Evolutionary conservation across 2,329 filamentous ascomycete genomes (phyloP).

Genomic region (Pleomassaria siparia): DNA sequence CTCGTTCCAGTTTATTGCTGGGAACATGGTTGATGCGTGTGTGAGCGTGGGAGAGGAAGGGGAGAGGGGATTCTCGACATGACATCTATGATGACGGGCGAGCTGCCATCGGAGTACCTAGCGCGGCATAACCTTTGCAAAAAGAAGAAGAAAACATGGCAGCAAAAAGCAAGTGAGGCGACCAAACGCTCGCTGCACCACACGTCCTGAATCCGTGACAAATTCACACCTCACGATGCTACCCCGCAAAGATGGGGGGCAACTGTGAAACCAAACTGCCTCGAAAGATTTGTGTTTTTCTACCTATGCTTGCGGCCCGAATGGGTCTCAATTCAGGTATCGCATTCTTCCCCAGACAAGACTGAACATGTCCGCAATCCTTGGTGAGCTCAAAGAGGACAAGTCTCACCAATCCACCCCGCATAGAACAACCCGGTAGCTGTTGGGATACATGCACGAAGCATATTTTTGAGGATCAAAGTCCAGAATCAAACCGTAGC

Average conservation of each 20-base stretch:
- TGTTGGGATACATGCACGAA: conserved; percentile 12
- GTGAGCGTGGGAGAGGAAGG: too few species aligned
- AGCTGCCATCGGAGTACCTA: too few species aligned
- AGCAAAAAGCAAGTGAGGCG: too few species aligned
- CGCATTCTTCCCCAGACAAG: neutral
- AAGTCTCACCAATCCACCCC: conserved; percentile 9
- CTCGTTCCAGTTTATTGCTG: too few species aligned
- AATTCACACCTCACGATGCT: neutral
- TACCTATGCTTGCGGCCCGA: neutral
- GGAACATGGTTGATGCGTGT: too few species aligned
- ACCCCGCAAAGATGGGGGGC: neutral
- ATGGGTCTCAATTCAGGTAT: conserved; percentile 1
- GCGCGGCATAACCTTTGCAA: too few species aligned
- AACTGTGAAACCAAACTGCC: neutral
- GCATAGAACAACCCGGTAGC: conserved; percentile 3
- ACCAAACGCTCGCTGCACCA: too few species aligned
- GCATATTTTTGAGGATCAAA: conserved; percentile 12
- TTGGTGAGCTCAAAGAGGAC: neutral
- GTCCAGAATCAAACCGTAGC: neutral
- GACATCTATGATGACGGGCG: too few species aligned
- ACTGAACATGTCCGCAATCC: neutral
- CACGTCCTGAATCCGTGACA: too few species aligned
- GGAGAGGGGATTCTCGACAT: too few species aligned
- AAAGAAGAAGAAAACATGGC: too few species aligned
- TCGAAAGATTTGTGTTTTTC: neutral